Percentiles rank a stretch among this genome's conserved stretches.
Evolutionary conservation across 768 basidiomycete species (phyloP).

Genomic region (Tulasnella sp.): DNA sequence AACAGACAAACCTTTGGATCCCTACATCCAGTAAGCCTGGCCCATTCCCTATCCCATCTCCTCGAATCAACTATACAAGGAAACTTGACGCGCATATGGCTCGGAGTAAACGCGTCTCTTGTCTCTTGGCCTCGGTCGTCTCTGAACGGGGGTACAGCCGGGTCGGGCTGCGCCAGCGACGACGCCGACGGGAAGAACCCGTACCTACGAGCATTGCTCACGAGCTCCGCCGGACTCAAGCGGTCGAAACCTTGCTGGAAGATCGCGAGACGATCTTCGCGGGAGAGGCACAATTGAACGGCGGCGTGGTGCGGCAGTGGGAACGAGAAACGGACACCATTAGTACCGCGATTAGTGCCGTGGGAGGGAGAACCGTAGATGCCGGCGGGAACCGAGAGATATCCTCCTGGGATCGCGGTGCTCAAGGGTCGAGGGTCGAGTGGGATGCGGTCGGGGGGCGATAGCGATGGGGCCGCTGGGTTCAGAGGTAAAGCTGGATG

Average conservation of each 20-base stretch:
- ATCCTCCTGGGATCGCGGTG: not conserved
- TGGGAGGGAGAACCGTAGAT: not conserved
- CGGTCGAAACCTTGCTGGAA: not conserved
- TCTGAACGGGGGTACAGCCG: not conserved
- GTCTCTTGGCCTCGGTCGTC: not conserved
- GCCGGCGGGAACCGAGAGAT: not conserved
- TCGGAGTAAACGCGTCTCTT: not conserved
- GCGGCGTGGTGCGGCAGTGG: slow-evolving; percentile 14
- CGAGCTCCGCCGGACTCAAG: not conserved
- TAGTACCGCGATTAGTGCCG: not conserved
- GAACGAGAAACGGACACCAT: not conserved
- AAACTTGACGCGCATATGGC: not conserved
- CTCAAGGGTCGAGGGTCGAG: not conserved
- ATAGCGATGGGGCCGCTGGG: not conserved
- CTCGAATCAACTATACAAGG: not conserved
- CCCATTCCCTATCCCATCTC: slow-evolving; percentile 1
- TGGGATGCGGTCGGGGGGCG: not conserved
- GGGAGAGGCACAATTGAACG: slow-evolving; percentile 5
- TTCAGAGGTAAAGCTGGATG: not conserved
- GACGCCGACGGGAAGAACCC: not conserved
- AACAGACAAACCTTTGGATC: not conserved
- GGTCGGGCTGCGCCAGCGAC: not conserved
- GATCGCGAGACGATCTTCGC: not conserved
- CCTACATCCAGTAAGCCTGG: not conserved
- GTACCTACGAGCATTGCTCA: not conserved